A percentile compares a stretch with the other conserved stretches of the same genome.
These are phyloP conservation scores for Rutstroemia sydowiana DNA, from an alignment of 2,329 filamentous ascomycete species.

Conservation along the genomic window DNA sequence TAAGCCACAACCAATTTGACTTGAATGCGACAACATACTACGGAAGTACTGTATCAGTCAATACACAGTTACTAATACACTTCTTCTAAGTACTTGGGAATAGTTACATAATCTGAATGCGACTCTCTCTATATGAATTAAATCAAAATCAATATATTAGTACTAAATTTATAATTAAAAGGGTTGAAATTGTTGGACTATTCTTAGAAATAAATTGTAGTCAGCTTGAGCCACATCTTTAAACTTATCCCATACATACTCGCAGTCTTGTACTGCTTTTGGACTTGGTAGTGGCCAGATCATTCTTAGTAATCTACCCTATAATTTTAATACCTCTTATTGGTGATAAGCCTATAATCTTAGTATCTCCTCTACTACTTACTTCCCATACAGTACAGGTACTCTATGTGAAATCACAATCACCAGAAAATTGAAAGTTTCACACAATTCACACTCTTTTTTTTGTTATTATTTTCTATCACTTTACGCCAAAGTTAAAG, in stretches of 20 bases:
- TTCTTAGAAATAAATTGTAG: neutral
- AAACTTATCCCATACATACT: conserved; percentile 33
- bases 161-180: neutral
- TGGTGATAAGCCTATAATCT: too few relatives aligned
- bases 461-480: neutral
- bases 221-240: neutral
- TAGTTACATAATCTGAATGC: neutral
- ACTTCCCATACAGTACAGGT: too few relatives aligned
- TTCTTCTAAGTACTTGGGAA: too few relatives aligned
- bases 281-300: neutral
- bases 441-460: conserved; percentile 2
- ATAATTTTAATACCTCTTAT: too few relatives aligned
- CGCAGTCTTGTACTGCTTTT: conserved; percentile 20
- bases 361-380: too few relatives aligned
- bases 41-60: too few relatives aligned
- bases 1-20: too few relatives aligned
- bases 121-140: neutral
- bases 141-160: too few relatives aligned
- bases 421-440: neutral
- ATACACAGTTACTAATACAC: too few relatives aligned
- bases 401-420: neutral
- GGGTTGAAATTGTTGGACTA: neutral
- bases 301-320: neutral
- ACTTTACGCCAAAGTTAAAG: neutral
- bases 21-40: too few relatives aligned